phyloP scores from a whole-genome alignment of 306 rosid genomes.

The Lablab purpureus region DNA sequence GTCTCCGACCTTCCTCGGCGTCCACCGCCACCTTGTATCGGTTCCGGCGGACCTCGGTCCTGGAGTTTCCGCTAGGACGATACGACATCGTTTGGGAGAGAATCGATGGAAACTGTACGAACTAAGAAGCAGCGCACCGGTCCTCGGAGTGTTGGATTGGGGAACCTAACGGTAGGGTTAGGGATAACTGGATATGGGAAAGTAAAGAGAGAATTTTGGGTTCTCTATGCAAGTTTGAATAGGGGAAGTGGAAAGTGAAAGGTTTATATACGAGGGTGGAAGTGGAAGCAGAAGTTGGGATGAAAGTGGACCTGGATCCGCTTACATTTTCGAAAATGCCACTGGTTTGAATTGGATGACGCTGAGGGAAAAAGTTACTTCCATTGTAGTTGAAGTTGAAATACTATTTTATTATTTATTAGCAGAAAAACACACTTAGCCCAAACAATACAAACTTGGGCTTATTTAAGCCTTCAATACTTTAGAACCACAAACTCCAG shows the following conservation, averaged over 20 bases:
- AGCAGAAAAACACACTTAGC: background rate
- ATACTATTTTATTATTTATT: background rate
- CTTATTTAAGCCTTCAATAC: background rate
- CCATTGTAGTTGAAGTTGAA: background rate
- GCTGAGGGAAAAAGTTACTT: slow-evolving; percentile 40
- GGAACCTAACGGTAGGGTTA: slow-evolving; percentile 49
- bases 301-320: slow-evolving; percentile 63
- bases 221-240: slow-evolving; percentile 21
- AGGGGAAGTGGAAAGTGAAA: slow-evolving; percentile 15
- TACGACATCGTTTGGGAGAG: slow-evolving; percentile 70
- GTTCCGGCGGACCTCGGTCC: slow-evolving; percentile 93
- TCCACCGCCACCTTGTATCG: slow-evolving; percentile 99
- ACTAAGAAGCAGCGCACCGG: background rate
- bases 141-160: slow-evolving; percentile 4
- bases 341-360: slow-evolving; percentile 61
- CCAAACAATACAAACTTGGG: background rate
- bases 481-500: background rate
- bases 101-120: slow-evolving; percentile 1
- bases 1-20: slow-evolving; percentile 96
- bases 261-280: slow-evolving; percentile 42
- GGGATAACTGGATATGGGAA: background rate
- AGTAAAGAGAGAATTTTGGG: slow-evolving; percentile 45
- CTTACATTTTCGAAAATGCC: slow-evolving; percentile 54
- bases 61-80: slow-evolving; percentile 75
- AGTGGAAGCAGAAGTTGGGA: background rate